Percentiles rank a stretch among this genome's conserved stretches.
Evolutionary conservation across 2,329 filamentous ascomycete genomes (phyloP).

Genomic region (Diaporthe citriasiana): DNA sequence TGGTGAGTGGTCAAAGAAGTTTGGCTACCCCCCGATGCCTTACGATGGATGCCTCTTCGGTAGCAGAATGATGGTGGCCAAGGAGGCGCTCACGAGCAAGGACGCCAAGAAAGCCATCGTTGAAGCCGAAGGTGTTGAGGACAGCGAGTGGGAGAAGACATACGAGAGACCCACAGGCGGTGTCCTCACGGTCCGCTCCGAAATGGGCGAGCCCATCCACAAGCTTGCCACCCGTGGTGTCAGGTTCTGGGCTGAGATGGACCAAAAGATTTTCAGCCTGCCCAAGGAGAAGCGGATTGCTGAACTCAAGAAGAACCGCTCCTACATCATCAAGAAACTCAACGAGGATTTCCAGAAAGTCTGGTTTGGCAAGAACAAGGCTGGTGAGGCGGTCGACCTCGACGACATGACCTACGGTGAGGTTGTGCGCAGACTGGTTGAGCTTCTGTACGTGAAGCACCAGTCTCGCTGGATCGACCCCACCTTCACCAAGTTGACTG

Average conservation of each 20-base stretch:
- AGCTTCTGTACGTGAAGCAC: slow-evolving; percentile 92
- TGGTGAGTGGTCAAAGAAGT: slow-evolving; percentile 88
- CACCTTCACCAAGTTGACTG: slow-evolving; percentile 85
- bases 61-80: slow-evolving; percentile 94
- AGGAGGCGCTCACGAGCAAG: slow-evolving; percentile 90
- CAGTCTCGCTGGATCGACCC: slow-evolving; percentile 92
- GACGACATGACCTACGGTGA: slow-evolving; percentile 97
- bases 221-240: slow-evolving; percentile 98
- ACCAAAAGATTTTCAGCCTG: slow-evolving; percentile 96
- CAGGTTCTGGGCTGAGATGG: slow-evolving; percentile 98
- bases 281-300: slow-evolving; percentile 94
- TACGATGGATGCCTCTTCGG: slow-evolving; percentile 94
- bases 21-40: slow-evolving; percentile 91
- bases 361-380: slow-evolving; percentile 91
- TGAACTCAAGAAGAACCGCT: slow-evolving; percentile 88
- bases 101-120: slow-evolving; percentile 92
- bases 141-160: slow-evolving; percentile 90
- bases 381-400: slow-evolving; percentile 84
- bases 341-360: slow-evolving; percentile 98
- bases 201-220: slow-evolving; percentile 99
- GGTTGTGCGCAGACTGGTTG: slow-evolving; percentile 87
- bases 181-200: slow-evolving; percentile 95
- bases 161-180: slow-evolving; percentile 93
- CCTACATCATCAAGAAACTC: slow-evolving; percentile 94
- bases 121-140: slow-evolving; percentile 85